Base-by-base conservation (phyloP, 352 stramenopile species). In the Phytopythium oedochilum region DNA sequence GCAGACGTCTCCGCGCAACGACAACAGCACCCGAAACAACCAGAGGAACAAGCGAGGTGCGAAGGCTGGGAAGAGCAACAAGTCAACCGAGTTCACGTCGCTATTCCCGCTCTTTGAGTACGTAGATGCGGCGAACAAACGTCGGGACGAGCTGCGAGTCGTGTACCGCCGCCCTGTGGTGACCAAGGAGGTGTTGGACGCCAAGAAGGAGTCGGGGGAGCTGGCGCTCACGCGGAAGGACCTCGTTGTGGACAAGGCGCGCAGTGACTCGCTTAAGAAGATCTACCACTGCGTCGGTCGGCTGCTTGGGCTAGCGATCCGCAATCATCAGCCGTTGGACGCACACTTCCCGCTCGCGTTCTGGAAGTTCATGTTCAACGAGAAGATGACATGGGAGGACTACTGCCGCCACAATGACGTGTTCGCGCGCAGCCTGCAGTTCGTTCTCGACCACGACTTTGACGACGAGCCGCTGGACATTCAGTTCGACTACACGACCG, bases 401-500 rank as follows among this genome's bases (percentile, higher is more conserved):
- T 89, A 86, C 23, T 88, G 75, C 39, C 74, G 64, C 25, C 55
- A 47, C 23, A 85, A 86, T 42, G 66, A 79, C 3, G 66, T 86
- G 5, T 81, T 90, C 54, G 69, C 75, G 55, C 61, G 68, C 29
- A 89, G 78, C 59, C 60, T 89, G 20, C 69, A 86, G 58, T 79
- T 83, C 29, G 58, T 89, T 7, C 56, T 90, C 3, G 78, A 83
- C 31, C 72, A 88, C 54, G 75, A 92, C 47, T 90, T 90, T 54
- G 74, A 76, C 8, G 51, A 55, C 11, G 57, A 73, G 15, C 63
- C 75, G 18, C 55, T 86, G 9, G 78, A 92, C 38, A 66, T 90
- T 60, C 60, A 69, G n/a, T 90, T 92, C 55, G 78, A 90, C 39
- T 84, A 76, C 56, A 86, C 79, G 1, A 64, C 66, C 0, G 55